These are phyloP conservation scores for Penicillium sp. DNA, from an alignment of 2,329 filamentous ascomycete genomes.

Conservation along the genomic window DNA sequence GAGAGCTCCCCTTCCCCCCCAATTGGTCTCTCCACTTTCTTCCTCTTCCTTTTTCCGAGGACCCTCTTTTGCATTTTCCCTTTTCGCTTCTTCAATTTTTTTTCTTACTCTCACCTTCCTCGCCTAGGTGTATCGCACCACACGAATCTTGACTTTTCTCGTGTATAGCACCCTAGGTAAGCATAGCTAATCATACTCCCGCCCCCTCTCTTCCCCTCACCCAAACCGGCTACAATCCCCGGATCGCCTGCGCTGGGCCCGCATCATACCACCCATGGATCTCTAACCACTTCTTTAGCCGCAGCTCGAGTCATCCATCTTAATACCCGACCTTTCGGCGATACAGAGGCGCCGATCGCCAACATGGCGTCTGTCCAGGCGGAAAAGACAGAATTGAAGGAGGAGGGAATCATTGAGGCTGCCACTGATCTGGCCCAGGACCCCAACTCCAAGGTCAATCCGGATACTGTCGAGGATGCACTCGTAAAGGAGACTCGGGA, in stretches of 20 bases:
- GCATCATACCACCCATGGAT: conserved; percentile 5
- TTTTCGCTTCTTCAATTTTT: background rate
- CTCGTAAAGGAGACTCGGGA: conserved; percentile 76
- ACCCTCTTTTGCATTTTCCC: background rate
- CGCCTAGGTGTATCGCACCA: background rate
- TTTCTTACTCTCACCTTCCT: background rate
- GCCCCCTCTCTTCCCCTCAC: conserved; percentile 1
- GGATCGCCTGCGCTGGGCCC: conserved; percentile 2
- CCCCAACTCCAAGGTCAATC: conserved; percentile 65
- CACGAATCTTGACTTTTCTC: background rate
- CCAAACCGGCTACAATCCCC: conserved; percentile 2
- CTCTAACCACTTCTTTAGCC: background rate
- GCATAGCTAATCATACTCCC: background rate
- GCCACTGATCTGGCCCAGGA: conserved; percentile 56
- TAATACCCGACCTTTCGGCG: background rate
- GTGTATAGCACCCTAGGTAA: background rate
- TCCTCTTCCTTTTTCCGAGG: conserved; percentile 2
- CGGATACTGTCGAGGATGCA: conserved; percentile 70
- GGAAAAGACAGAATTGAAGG: conserved; percentile 67
- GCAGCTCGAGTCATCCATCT: background rate
- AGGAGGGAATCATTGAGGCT: conserved; percentile 76
- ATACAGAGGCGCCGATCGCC: conserved; percentile 6
- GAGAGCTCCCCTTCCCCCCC: conserved; percentile 1
- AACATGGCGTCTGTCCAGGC: conserved; percentile 33
- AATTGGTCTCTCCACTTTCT: conserved; percentile 12